Base-by-base conservation (phyloP, 139 green algal genomes). In the Volvox reticuliferus region DNA sequence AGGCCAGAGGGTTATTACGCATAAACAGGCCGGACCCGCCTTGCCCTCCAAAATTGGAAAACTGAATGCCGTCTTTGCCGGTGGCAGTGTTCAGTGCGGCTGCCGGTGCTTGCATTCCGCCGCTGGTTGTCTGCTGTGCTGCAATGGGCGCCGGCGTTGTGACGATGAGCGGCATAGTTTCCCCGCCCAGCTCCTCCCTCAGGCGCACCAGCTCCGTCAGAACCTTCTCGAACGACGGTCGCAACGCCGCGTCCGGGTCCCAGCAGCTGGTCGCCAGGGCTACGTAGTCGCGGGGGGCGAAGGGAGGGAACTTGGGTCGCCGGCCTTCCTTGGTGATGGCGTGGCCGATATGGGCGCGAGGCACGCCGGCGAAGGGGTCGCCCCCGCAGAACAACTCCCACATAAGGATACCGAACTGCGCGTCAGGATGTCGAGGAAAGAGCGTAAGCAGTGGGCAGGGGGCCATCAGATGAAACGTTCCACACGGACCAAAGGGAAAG, bases 311-410 rank as follows among this genome's bases (percentile, higher is more conserved):
- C 67, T 80, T 67, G 24, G 83, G 83, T 12, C 83, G 67, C 18
- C 67, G 83, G 55, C 76, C 79, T 44, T 90, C 67, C 68, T 86
- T 82, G 63, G 90, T 88, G 63, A 93, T 85, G 35, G 86, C 67
- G 85, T 93, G 93, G 20, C 88, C 93, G 32, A 95, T 50, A 79
- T 93, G 86, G 13, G 91, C 91, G 13, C 79, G 86, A 0, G 92
- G 92, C 30, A 94, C 87, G 35, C 79, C 85, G 61, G 84, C 28
- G 32, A 90, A 90, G 35, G 86, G 86, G 20, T 84, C 86, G 30
- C 16, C 20, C 21, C 22, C 90, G 28, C 82, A 90, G 37, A 93
- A 93, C 24, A 93, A 65, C 73, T 93, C 90, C 76, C 87, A 91
- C 85, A 91, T 77, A 33, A 88, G 32, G 68, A 91, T 91, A 50